Base-by-base conservation (phyloP, 2,329 filamentous ascomycete species). In the Triangularia setosa region DNA sequence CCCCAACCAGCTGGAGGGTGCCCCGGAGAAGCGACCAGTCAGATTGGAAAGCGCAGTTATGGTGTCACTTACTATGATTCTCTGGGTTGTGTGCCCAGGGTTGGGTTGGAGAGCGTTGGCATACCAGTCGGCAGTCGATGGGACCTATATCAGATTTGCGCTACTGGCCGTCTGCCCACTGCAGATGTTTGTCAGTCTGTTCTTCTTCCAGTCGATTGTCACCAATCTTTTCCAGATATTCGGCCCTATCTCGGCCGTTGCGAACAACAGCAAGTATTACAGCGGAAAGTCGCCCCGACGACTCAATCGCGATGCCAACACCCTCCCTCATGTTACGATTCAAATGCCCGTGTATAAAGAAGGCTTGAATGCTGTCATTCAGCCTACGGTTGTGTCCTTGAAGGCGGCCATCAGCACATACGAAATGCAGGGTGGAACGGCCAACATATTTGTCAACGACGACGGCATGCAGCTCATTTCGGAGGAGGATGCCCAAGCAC, bases 371-470 rank as follows among this genome's bases (percentile, higher is more conserved):
- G 75, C 73, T 16, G 80, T 84, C 71, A 86, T 87, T 67, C 77
- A 79, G 55, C 84, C 84, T 0, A 87, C 84, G 0, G 79, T 87
- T 53, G 77, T 80, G 21, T 85, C 82, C 3, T 73, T 87, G 33
- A 85, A 84, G 71, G 79, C 80, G 14, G 84, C 84, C 18, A 86
- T 87, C 65, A 83, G 83, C 35, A 83, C 83, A 12, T 87, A 87
- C 68, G 84, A 86, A 68, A 75, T 83, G 68, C 82, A 84, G 71
- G 87, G 87, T n/a, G 87, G 87, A 7, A 84, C 86, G 0, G 87
- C 87, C 25, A 88, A 85, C 70, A 87, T 90, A 67, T 88, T 89
- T 70, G 76, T 90, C 72, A 89, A 90, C 68, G 87, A 90, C 63
- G 87, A 90, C 67, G 87, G 87, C 63, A 85, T 90, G 82, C 87